Percentiles rank a stretch among this genome's conserved stretches.
Conservation (phyloP, 2,329 filamentous ascomycete genomes). For the Sarocladiaceae sp. region DNA sequence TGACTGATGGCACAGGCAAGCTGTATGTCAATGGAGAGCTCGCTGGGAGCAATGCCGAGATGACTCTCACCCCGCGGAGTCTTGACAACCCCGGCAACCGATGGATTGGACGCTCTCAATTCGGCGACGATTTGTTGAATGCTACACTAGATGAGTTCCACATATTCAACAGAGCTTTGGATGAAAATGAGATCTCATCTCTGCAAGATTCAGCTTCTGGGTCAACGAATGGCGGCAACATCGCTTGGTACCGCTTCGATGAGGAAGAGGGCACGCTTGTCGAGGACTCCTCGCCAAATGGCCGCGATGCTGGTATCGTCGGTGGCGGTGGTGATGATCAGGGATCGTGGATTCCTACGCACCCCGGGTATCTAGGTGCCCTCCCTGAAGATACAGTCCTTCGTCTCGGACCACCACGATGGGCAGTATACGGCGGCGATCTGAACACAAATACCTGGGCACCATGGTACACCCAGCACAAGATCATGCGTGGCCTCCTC, state of each 20-base stretch:
- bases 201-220: constrained; percentile 15
- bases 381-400: constrained; percentile 27
- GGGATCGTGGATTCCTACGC: constrained; percentile 23
- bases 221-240: constrained; percentile 16
- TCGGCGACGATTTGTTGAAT: constrained; percentile 13
- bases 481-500: constrained; percentile 27
- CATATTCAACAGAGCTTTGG: constrained; percentile 17
- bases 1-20: constrained; percentile 12
- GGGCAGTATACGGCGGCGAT: constrained; percentile 25
- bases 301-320: constrained; percentile 14
- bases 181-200: constrained; percentile 14
- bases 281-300: constrained; percentile 16
- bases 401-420: constrained; percentile 26
- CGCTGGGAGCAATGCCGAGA: constrained; percentile 13
- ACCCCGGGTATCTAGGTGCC: constrained; percentile 25
- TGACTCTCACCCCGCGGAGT: constrained; percentile 14
- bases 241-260: constrained; percentile 19
- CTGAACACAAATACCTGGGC: constrained; percentile 26
- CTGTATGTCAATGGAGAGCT: constrained; percentile 17
- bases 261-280: constrained; percentile 15
- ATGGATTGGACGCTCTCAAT: constrained; percentile 19
- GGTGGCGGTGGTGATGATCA: constrained; percentile 13
- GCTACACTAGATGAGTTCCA: constrained; percentile 19
- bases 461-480: constrained; percentile 29
- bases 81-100: constrained; percentile 17